A percentile compares a stretch with the other conserved stretches of the same genome.
Evolutionary conservation across 2,329 filamentous ascomycete genomes (phyloP).

Genomic region (Verticillium albo-atrum): DNA sequence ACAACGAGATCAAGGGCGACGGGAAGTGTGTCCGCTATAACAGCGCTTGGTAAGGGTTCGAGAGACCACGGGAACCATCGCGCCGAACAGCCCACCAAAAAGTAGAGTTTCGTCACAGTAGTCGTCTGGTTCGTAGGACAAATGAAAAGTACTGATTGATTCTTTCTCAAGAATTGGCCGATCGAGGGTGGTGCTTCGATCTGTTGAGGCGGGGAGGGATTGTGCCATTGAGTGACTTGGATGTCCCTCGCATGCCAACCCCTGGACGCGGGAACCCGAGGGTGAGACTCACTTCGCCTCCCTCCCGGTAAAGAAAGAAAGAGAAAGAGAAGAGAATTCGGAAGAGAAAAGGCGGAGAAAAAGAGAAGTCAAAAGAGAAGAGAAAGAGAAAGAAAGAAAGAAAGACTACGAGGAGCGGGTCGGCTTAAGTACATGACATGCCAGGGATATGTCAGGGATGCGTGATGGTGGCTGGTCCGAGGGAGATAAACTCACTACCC

Average conservation of each 20-base stretch:
- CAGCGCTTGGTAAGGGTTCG: neutral
- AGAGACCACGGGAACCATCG: neutral
- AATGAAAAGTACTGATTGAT: neutral
- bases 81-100: no score
- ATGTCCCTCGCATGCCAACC: neutral
- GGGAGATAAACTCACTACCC: neutral
- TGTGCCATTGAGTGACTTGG: neutral
- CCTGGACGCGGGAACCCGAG: neutral
- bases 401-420: neutral
- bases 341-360: conserved; percentile 1
- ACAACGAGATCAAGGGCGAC: conserved; percentile 18
- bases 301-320: conserved; percentile 1
- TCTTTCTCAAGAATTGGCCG: neutral
- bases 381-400: conserved; percentile 4
- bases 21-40: neutral
- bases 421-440: neutral
- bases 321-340: conserved; percentile 1
- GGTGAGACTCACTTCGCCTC: neutral
- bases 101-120: neutral
- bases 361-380: conserved; percentile 1
- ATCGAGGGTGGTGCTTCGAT: neutral
- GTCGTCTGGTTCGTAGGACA: neutral
- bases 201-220: neutral
- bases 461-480: neutral
- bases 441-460: neutral